Evolutionary conservation across 2,329 filamentous ascomycete species (phyloP).

Genomic region (Cytospora schulzeri): DNA sequence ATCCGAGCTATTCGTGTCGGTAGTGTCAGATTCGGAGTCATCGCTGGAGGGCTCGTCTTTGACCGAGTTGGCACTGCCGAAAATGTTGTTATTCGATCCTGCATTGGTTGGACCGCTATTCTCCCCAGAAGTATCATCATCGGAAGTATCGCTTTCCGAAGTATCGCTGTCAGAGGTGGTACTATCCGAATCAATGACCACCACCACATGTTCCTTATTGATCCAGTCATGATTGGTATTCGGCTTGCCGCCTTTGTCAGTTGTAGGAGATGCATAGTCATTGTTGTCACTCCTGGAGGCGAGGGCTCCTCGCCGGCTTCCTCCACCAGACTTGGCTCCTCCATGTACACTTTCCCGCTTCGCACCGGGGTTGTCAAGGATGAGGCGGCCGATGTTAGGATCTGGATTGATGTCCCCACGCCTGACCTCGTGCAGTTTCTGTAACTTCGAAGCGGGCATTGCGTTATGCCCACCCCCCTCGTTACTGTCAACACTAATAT

Average conservation of each 20-base stretch:
- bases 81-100: background rate
- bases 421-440: background rate
- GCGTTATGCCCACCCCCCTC: background rate
- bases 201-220: background rate
- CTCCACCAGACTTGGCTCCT: background rate
- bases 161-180: background rate
- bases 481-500: background rate
- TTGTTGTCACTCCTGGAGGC: background rate
- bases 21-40: background rate
- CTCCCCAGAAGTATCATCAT: background rate
- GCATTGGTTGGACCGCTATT: no score
- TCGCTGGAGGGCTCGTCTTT: background rate
- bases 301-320: background rate
- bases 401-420: background rate
- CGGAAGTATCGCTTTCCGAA: background rate
- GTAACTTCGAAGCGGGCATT: background rate
- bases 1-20: background rate
- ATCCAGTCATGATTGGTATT: background rate
- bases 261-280: background rate
- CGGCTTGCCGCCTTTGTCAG: background rate
- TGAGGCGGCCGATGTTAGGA: background rate
- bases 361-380: background rate
- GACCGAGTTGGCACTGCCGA: no score
- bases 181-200: background rate
- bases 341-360: background rate